phyloP scores from a whole-genome alignment of 805 yeast species.

The Candida xiaguanensis region DNA sequence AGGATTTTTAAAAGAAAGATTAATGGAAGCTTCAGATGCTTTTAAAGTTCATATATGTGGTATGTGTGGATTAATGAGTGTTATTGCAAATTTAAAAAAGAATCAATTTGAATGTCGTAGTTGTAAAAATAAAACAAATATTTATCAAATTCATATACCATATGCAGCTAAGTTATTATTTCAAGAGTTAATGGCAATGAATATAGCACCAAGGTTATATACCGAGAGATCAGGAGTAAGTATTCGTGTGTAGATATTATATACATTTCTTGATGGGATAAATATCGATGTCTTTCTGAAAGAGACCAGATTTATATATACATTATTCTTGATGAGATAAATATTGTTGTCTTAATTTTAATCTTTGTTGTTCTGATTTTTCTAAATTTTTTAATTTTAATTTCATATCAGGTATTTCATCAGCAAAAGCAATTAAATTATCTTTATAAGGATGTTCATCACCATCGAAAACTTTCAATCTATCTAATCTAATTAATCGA shows the following conservation, averaged over 20 bases:
- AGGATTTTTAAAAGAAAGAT: slow-evolving; percentile 92
- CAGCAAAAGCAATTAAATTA: slow-evolving; percentile 82
- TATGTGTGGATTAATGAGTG: slow-evolving; percentile 96
- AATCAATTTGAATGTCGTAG: slow-evolving; percentile 98
- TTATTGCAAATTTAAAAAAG: slow-evolving; percentile 95
- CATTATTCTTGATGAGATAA: slow-evolving; percentile 13
- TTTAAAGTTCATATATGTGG: slow-evolving; percentile 98
- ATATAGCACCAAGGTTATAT: slow-evolving; percentile 93
- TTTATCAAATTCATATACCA: slow-evolving; percentile 95
- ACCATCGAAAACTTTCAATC: slow-evolving; percentile 86
- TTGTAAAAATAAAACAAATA: slow-evolving; percentile 97
- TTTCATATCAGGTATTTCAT: slow-evolving; percentile 57
- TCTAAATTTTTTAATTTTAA: slow-evolving; percentile 40
- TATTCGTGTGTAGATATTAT: slow-evolving; percentile 25
- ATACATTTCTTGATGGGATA: slow-evolving; percentile 14
- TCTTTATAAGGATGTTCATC: slow-evolving; percentile 81
- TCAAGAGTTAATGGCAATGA: slow-evolving; percentile 99
- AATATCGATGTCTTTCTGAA: slow-evolving; percentile 26
- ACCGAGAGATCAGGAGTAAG: slow-evolving; percentile 79
- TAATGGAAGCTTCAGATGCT: slow-evolving; percentile 99
- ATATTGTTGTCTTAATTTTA: slow-evolving; percentile 33
- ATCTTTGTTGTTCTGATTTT: slow-evolving; percentile 25
- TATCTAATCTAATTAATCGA: slow-evolving; percentile 71
- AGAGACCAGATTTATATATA: no score
- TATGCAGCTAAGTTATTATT: slow-evolving; percentile 96